These are phyloP conservation scores for Aspergillus panamensis DNA, from an alignment of 495 filamentous ascomycete genomes.

Conservation along the genomic window DNA sequence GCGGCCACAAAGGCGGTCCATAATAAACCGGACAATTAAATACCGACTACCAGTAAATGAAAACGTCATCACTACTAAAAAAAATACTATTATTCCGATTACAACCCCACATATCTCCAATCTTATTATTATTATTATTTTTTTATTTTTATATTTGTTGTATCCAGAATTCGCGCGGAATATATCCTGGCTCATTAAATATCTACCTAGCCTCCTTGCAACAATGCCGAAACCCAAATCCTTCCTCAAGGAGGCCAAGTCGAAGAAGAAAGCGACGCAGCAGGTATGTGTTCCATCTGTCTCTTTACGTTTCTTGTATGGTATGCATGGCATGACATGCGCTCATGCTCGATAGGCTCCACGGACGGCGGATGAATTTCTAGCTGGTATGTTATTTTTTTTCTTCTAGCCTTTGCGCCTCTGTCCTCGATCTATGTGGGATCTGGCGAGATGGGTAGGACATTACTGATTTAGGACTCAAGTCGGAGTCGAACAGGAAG, in stretches of 20 bases:
- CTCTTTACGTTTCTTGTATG: background rate
- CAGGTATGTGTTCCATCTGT: slow-evolving; percentile 25
- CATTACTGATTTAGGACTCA: background rate
- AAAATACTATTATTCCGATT: too few species aligned
- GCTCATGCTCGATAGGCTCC: slow-evolving; percentile 39
- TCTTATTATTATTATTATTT: too few species aligned
- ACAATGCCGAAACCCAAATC: slow-evolving; percentile 54
- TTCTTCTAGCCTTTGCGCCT: too few species aligned
- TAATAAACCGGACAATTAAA: too few species aligned
- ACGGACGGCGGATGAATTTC: slow-evolving; percentile 58
- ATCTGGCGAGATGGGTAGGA: background rate
- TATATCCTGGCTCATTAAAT: too few species aligned
- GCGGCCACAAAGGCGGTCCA: too few species aligned
- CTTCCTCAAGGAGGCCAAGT: slow-evolving; percentile 46
- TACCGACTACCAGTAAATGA: too few species aligned
- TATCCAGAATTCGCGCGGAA: background rate
- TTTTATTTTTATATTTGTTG: background rate
- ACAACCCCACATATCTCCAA: too few species aligned
- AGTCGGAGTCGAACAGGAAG: slow-evolving; percentile 66
- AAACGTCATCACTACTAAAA: too few species aligned
- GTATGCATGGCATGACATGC: background rate
- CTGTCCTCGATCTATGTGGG: background rate
- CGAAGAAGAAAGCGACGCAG: slow-evolving; percentile 45
- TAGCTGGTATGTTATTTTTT: slow-evolving; percentile 53
- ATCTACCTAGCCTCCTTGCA: too few species aligned